These are phyloP conservation scores for Pythium utonaiense DNA, from an alignment of 352 stramenopile genomes.

Conservation along the genomic window DNA sequence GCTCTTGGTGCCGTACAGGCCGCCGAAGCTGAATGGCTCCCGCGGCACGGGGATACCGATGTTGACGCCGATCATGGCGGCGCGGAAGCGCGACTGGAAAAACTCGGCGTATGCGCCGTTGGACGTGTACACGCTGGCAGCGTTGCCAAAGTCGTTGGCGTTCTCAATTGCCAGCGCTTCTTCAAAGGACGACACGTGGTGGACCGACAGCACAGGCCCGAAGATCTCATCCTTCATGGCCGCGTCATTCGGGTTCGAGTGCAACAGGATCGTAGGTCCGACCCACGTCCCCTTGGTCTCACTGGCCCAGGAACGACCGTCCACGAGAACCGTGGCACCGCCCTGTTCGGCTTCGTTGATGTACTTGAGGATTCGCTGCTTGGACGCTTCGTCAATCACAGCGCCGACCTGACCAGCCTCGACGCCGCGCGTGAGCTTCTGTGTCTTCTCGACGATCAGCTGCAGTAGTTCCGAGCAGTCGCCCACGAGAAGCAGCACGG, in stretches of 20 bases:
- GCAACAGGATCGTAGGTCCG: conserved; percentile 94
- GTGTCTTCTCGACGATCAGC: conserved; percentile 84
- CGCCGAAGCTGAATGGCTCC: conserved; percentile 96
- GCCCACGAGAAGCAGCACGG: conserved; percentile 91
- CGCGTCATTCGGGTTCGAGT: conserved; percentile 79
- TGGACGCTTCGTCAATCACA: conserved; percentile 91
- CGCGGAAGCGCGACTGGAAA: conserved; percentile 90
- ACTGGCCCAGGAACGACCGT: conserved; percentile 83
- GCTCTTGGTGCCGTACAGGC: conserved; percentile 94
- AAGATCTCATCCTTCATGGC: conserved; percentile 97
- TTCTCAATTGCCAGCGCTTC: conserved; percentile 97
- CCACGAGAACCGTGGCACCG: conserved; percentile 89
- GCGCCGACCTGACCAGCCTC: conserved; percentile 92
- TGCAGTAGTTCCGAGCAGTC: conserved; percentile 76
- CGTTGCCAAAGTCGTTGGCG: conserved; percentile 96
- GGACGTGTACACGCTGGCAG: conserved; percentile 95
- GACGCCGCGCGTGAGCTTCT: conserved; percentile 85
- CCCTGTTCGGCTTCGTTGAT: conserved; percentile 89
- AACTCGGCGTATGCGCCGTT: conserved; percentile 92
- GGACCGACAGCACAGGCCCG: conserved; percentile 94
- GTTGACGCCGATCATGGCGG: conserved; percentile 96
- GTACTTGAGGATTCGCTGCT: conserved; percentile 92
- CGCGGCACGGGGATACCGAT: conserved; percentile 94
- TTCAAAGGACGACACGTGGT: conserved; percentile 81
- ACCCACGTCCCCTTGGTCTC: conserved; percentile 83